These are phyloP conservation scores for Tulasnella sp. DNA, from an alignment of 768 basidiomycete species.

Conservation along the genomic window DNA sequence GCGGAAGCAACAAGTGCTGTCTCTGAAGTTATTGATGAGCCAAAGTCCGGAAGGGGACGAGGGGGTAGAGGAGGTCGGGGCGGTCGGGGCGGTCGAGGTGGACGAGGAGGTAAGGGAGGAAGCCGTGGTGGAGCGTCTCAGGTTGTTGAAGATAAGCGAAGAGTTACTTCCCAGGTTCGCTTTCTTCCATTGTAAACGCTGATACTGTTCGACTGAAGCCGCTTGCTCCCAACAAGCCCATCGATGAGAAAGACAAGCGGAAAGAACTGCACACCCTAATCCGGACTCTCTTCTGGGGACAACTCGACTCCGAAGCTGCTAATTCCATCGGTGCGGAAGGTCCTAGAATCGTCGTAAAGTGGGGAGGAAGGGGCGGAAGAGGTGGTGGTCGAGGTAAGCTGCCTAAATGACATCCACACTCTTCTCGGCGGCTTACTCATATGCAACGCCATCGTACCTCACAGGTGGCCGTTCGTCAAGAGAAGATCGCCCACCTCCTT, in stretches of 20 bases:
- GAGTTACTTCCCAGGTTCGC: conserved; percentile 75
- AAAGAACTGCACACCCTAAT: conserved; percentile 75
- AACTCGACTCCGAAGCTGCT: conserved; percentile 63
- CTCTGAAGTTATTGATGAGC: not conserved
- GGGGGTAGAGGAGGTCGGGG: conserved; percentile 21
- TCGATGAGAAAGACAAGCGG: conserved; percentile 69
- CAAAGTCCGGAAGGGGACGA: not conserved
- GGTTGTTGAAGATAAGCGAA: conserved; percentile 50
- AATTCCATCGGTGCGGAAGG: conserved; percentile 48
- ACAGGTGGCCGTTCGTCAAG: conserved; percentile 11
- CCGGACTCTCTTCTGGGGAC: conserved; percentile 72
- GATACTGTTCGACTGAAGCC: conserved; percentile 10
- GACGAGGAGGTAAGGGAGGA: conserved; percentile 40
- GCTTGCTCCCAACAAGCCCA: conserved; percentile 47
- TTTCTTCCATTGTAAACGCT: conserved; percentile 14
- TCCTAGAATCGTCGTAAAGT: conserved; percentile 72
- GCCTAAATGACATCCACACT: not conserved
- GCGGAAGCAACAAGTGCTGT: conserved; percentile 19
- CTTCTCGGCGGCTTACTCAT: too few species aligned
- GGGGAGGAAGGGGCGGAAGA: conserved; percentile 34
- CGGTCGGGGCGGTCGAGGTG: conserved; percentile 36
- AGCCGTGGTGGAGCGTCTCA: conserved; percentile 34
- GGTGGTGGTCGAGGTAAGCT: conserved; percentile 34
- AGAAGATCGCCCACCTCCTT: conserved; percentile 38
- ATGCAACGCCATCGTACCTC: too few species aligned